Conservation (phyloP, 441 rosid genomes). For the Mallotus japonicus region DNA sequence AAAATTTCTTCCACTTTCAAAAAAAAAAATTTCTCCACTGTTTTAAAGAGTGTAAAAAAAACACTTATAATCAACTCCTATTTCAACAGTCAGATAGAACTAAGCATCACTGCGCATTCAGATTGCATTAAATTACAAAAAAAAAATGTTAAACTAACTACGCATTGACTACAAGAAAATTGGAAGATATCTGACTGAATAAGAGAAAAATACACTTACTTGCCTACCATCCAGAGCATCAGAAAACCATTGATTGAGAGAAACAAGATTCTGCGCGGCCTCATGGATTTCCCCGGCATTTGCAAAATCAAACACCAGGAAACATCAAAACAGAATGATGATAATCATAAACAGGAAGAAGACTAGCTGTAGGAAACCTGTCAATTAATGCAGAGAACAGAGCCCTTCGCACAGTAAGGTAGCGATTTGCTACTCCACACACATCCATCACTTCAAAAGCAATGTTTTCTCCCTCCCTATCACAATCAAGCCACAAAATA, state of each 20-base stretch:
- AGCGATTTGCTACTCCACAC: slow-evolving; percentile 52
- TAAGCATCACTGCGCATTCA: neutral
- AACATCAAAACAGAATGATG: slow-evolving; percentile 5
- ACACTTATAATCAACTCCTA: too few species aligned
- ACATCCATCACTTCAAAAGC: slow-evolving; percentile 87
- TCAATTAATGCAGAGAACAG: slow-evolving; percentile 90
- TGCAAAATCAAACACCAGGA: slow-evolving; percentile 24
- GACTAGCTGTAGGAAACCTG: slow-evolving; percentile 43
- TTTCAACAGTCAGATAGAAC: too few species aligned
- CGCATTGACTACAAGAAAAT: slow-evolving; percentile 12
- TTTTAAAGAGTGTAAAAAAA: too few species aligned
- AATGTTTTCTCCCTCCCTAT: slow-evolving; percentile 96
- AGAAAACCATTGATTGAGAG: slow-evolving; percentile 81
- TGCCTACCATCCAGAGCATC: slow-evolving; percentile 98
- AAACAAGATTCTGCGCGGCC: slow-evolving; percentile 80
- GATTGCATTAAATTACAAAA: neutral
- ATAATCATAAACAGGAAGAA: neutral
- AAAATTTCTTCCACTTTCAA: too few species aligned
- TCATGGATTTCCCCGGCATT: slow-evolving; percentile 79
- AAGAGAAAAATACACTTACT: slow-evolving; percentile 47
- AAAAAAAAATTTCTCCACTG: too few species aligned
- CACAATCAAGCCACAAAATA: slow-evolving; percentile 95
- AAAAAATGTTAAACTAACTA: slow-evolving; percentile 14
- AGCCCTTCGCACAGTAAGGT: slow-evolving; percentile 72
- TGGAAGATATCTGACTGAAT: neutral